Evolutionary conservation across 148 eudicot species (phyloP).

Genomic region (Heliosperma pusillum): DNA sequence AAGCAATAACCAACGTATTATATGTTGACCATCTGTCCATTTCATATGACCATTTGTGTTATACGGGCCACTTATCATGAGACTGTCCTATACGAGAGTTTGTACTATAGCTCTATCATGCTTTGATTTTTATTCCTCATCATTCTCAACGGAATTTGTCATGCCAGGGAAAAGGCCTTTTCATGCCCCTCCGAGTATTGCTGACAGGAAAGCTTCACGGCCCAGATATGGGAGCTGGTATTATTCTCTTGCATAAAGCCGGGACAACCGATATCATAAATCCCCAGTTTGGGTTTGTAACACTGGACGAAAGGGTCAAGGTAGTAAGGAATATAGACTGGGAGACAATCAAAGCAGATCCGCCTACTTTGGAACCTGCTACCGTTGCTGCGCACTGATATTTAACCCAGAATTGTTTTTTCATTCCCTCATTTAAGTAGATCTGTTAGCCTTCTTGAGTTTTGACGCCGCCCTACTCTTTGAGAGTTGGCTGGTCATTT

Average conservation of each 20-base stretch:
- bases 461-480: conserved; percentile 13
- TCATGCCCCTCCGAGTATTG: conserved; percentile 95
- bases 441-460: conserved; percentile 5
- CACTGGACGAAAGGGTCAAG: conserved; percentile 71
- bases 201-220: conserved; percentile 96
- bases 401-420: background rate
- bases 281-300: conserved; percentile 50
- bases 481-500: background rate
- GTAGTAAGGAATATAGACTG: conserved; percentile 59
- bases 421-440: background rate
- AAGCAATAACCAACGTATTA: too few relatives aligned
- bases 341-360: conserved; percentile 46
- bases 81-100: background rate
- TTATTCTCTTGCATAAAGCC: conserved; percentile 57
- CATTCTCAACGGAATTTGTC: conserved; percentile 1
- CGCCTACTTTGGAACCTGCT: conserved; percentile 37
- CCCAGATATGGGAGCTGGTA: conserved; percentile 76
- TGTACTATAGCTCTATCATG: background rate
- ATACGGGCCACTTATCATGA: background rate
- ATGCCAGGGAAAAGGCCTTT: conserved; percentile 83
- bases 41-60: background rate
- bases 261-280: conserved; percentile 45
- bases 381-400: conserved; percentile 37
- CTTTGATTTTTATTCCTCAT: background rate
- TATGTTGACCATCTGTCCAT: too few relatives aligned